Evolutionary conservation across 345 rosid species (phyloP), one percentile per base, ranked within the genome.

Genomic region (Citrus reticulata): DNA sequence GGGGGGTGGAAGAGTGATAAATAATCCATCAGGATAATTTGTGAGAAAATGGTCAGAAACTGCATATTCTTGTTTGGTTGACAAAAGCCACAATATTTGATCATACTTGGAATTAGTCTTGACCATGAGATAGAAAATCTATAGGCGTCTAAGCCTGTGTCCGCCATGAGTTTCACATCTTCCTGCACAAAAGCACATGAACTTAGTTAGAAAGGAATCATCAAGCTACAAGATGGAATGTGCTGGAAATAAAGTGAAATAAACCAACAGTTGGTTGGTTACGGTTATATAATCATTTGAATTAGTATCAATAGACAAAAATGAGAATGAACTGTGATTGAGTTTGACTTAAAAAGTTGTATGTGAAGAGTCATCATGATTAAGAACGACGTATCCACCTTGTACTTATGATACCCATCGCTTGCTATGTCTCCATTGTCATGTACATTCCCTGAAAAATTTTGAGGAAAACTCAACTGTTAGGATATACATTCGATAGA

Each of bases 111-210:
- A 64, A 92, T 87, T 63, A 93, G 95, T 75, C 96, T 90, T 24
- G 96, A 87, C 95, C 92, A 92, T 24, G 98, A 92, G 75, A 92
- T 92, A 73, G 95, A 93, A 82, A 90, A 92, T 81, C 91, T 88
- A 70, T 89, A 93, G 77, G 94, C 94, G 40, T 89, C 92, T 59
- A 92, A 79, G 22, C 92, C 90, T 22, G 84, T 83, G 40, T 86
- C 88, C 72, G 35, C 88, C 96, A 93, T 90, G 55, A 93, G 92
- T 78, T 86, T 86, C 54, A 92, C 96, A 86, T 93, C 98, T 86
- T 93, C 95, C 94, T 91, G 83, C 83, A 77, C 58, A 70, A 68
- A 70, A 20, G 25, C 27, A 67, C 11, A 63, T 17, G 7, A 39
- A 65, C 51, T 46, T 42, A 27, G 40, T 29, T 19, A 46, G 58